These are phyloP conservation scores for Brassica carinata DNA, from an alignment of 345 rosid genomes.

Conservation along the genomic window DNA sequence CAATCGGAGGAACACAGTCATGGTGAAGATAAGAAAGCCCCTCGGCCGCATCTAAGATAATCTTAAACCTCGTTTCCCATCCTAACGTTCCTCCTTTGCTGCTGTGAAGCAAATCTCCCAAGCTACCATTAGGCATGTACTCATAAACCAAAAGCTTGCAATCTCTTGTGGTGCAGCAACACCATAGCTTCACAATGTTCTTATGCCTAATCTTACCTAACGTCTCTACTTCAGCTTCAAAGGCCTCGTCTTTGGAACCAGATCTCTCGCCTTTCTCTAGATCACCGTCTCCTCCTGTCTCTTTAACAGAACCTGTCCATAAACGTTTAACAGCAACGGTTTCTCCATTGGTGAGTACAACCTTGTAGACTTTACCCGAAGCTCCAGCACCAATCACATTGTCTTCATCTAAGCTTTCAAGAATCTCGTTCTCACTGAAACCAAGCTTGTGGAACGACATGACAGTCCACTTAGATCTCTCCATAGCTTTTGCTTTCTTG, in stretches of 20 bases:
- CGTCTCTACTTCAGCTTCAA: slow-evolving; percentile 84
- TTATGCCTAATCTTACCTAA: slow-evolving; percentile 97
- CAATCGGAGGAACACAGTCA: slow-evolving; percentile 91
- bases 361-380: slow-evolving; percentile 96
- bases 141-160: slow-evolving; percentile 96
- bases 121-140: slow-evolving; percentile 95
- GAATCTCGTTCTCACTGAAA: slow-evolving; percentile 86
- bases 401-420: slow-evolving; percentile 86
- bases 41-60: slow-evolving; percentile 84
- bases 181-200: slow-evolving; percentile 96
- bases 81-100: slow-evolving; percentile 77
- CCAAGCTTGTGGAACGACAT: slow-evolving; percentile 96
- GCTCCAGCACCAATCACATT: slow-evolving; percentile 87
- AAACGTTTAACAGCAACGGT: slow-evolving; percentile 91
- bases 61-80: slow-evolving; percentile 86
- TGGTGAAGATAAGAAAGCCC: slow-evolving; percentile 96
- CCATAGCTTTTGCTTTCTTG: slow-evolving; percentile 66
- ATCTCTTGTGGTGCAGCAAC: slow-evolving; percentile 86
- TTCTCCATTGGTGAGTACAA: slow-evolving; percentile 75
- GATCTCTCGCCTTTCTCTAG: slow-evolving; percentile 62
- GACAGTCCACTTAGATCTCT: slow-evolving; percentile 88
- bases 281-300: slow-evolving; percentile 49
- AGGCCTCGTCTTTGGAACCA: slow-evolving; percentile 64
- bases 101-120: slow-evolving; percentile 91
- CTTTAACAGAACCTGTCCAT: slow-evolving; percentile 69